Evolutionary conservation across 192 early-diverging fungal species (phyloP), one percentile per base, ranked within the genome.

Genomic region (Gryganskiella cystojenkinii): DNA sequence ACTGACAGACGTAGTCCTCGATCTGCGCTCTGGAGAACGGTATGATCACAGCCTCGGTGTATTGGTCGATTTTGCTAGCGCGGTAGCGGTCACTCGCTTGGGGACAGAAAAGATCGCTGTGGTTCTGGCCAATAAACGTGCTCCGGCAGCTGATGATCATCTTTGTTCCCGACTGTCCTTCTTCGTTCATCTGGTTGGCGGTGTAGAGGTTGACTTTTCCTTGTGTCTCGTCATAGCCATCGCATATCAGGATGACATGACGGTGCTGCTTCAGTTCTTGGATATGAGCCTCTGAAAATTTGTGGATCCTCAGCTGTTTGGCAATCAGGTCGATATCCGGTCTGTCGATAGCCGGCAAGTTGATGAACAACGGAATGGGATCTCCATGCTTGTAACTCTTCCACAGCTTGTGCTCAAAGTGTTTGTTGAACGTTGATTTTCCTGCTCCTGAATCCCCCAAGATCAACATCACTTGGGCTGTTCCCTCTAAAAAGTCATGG

Each of bases 391-490:
- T 60, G 27, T 60, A 60, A 0, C 17, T 24, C 9, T 3, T 31
- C 58, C 58, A 60, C 3, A 60, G 58, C 2, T 31, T 13, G 15
- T 28, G 8, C 20, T 60, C 58, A 3, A 60, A 15, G 14, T 46
- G 25, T 5, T 27, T 22, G 58, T 60, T 60, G 43, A 60, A 60
- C 0, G 17, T 46, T 25, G 58, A 60, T 46, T 60, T 60, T 13
- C 58, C 58, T 3, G 43, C 42, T n/a, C 58, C 58, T 43, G 58
- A 60, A n/a, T 60, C 58, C 1, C 58, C 58, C 37, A 40, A 9
- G 37, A 40, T 40, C 37, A 40, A 40, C 37, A 40, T 5, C 5
- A 40, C 37, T 13, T 5, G 7, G 5, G 7, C 37, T 5, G 37
- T 9, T 13, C 13, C 13, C 13, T 40, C 37, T 13, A 60, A 14